Evolutionary conservation across 176 grass and related monocot genomes (phyloP), one percentile per base, ranked within the genome.

Genomic region (Typha latifolia): DNA sequence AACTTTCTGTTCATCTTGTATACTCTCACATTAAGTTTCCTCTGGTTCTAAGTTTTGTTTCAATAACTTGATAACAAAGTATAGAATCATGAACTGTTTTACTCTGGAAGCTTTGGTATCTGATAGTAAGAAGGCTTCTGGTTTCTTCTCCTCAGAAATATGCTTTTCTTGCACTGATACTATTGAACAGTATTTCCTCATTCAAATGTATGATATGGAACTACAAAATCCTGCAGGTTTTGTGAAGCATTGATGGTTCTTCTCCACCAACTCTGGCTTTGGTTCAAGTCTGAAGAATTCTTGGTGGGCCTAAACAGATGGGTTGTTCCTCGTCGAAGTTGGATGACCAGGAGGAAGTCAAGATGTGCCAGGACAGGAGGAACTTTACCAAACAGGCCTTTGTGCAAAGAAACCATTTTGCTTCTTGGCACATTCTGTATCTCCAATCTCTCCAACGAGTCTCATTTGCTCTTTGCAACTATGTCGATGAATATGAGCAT

Each of bases 241-340:
- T 13, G 48, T 53, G 1, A 53, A 65, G 47, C 61, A 74, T 64
- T 13, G 20, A 10, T 43, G 37, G 8, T 43, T 9, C 5, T 43
- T 43, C 37, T 43, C 37, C 37, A 10, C 2, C 37, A 43, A 43
- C 9, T 43, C 37, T 74, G 26, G 47, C 24, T 59, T 67, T 18
- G 20, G 26, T 51, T 76, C 63, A 26, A 57, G 50, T 22, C 73
- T 48, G 31, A 75, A 66, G 49, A 75, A 66, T 57, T 75, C 63
- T 12, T 75, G 57, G 48, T 34, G 31, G 50, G 15, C 3, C 63
- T 14, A 7, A 53, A 51, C 68, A 72, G 18, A 97, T 97, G 93
- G 93, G 93, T 49, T 97, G 88, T 81, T 89, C 84, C 19, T 73
- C 88, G 62, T 97, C 82, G 7, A 96, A 92, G 79, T 61, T 89